Evolutionary conservation across 2,329 filamentous ascomycete genomes (phyloP).

Genomic region (Sporothrix dimorphospora): DNA sequence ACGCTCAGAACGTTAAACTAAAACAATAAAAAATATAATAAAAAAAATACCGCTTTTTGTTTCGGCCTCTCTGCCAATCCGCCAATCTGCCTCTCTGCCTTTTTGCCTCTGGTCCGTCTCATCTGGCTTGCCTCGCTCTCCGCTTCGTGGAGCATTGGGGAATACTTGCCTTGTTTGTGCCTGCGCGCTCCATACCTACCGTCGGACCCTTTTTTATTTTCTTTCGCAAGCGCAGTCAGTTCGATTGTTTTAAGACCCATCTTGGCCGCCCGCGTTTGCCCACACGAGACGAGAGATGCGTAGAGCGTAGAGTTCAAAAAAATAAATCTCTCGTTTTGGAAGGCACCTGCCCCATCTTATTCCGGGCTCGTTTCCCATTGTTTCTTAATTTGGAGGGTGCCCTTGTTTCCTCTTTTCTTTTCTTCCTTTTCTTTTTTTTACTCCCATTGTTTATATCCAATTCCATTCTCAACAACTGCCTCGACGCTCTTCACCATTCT

Average conservation of each 20-base stretch:
- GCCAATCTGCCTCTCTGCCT: background rate
- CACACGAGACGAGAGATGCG: conserved; percentile 4
- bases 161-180: conserved; percentile 6
- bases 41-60: conserved; percentile 1
- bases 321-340: conserved; percentile 20
- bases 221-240: background rate
- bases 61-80: background rate
- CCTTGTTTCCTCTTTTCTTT: background rate
- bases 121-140: conserved; percentile 8
- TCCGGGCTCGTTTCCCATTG: background rate
- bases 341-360: conserved; percentile 4
- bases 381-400: background rate
- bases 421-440: background rate
- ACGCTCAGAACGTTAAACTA: background rate
- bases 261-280: conserved; percentile 2
- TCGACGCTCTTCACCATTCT: background rate
- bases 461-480: background rate
- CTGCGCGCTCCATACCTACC: background rate
- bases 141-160: conserved; percentile 13
- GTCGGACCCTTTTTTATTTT: background rate
- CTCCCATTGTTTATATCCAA: background rate
- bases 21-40: background rate
- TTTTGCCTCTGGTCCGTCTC: background rate
- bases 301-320: conserved; percentile 1
- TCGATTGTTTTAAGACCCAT: background rate